phyloP scores from a whole-genome alignment of 2,329 filamentous ascomycete species.

The Lizonia empirigonia region DNA sequence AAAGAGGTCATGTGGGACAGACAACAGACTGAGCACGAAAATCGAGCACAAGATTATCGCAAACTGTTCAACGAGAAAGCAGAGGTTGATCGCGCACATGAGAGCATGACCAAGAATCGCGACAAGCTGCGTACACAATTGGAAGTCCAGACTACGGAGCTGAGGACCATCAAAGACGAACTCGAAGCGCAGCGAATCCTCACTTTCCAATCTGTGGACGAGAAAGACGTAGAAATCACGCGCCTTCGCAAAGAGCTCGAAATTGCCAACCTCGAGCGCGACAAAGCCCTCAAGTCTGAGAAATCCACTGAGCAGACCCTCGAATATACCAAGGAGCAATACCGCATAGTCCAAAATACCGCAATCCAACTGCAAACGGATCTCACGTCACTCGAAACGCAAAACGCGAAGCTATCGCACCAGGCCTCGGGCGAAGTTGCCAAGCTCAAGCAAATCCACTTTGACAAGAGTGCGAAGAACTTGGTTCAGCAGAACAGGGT shows the following conservation, averaged over 20 bases:
- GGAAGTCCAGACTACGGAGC: conserved; percentile 20
- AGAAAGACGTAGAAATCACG: conserved; percentile 31
- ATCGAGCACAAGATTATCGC: conserved; percentile 26
- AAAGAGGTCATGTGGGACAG: conserved; percentile 26
- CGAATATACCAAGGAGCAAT: conserved; percentile 63
- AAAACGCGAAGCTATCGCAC: conserved; percentile 21
- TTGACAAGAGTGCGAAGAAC: conserved; percentile 20
- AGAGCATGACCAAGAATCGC: conserved; percentile 20
- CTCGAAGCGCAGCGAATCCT: conserved; percentile 29
- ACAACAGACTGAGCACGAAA: conserved; percentile 38
- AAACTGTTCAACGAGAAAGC: conserved; percentile 26
- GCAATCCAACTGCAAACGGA: conserved; percentile 18
- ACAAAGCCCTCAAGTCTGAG: conserved; percentile 40
- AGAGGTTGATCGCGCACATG: conserved; percentile 21
- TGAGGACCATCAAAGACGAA: conserved; percentile 16
- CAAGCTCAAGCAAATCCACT: conserved; percentile 26
- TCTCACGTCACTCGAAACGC: conserved; percentile 19
- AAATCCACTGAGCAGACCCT: conserved; percentile 51
- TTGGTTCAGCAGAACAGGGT: conserved; percentile 14
- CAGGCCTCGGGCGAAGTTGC: conserved; percentile 26
- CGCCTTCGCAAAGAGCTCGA: conserved; percentile 32
- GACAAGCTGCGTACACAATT: conserved; percentile 29
- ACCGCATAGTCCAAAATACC: conserved; percentile 48
- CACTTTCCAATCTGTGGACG: conserved; percentile 32
- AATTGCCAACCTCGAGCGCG: conserved; percentile 21